Evolutionary conservation across 1,284 basidiomycete species (phyloP).

Genomic region (Mycosarcoma maydis): DNA sequence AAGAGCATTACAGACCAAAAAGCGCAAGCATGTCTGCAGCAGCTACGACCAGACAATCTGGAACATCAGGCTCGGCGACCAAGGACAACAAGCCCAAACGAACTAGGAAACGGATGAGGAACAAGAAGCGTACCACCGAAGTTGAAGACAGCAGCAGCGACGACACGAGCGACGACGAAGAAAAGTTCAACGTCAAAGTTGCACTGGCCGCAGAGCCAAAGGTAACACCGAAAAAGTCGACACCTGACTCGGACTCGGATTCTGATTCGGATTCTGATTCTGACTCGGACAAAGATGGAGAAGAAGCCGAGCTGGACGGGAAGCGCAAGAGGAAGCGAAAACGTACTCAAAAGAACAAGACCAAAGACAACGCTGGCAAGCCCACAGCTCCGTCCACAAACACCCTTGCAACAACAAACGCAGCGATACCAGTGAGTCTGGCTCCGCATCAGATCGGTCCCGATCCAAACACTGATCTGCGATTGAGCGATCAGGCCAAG

Average conservation of each 20-base stretch:
- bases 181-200: conserved; percentile 4
- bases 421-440: conserved; percentile 3
- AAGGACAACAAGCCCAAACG: conserved; percentile 33
- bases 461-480: conserved; percentile 32
- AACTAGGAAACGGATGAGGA: conserved; percentile 27
- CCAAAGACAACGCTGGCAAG: background rate
- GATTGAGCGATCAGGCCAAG: conserved; percentile 45
- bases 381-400: background rate
- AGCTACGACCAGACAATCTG: conserved; percentile 3
- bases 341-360: conserved; percentile 26
- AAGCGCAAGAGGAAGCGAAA: conserved; percentile 50
- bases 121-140: conserved; percentile 39
- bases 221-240: background rate
- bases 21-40: conserved; percentile 15
- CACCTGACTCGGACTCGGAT: conserved; percentile 4
- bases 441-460: conserved; percentile 28
- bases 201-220: background rate
- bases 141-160: conserved; percentile 35
- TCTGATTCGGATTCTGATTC: conserved; percentile 7
- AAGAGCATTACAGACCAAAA: too few species aligned
- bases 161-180: conserved; percentile 27
- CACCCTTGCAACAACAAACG: background rate
- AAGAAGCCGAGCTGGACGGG: conserved; percentile 14
- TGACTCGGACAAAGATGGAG: conserved; percentile 7
- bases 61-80: conserved; percentile 15